phyloP scores from a whole-genome alignment of 495 filamentous ascomycete species.

The Neurospora sp. region DNA sequence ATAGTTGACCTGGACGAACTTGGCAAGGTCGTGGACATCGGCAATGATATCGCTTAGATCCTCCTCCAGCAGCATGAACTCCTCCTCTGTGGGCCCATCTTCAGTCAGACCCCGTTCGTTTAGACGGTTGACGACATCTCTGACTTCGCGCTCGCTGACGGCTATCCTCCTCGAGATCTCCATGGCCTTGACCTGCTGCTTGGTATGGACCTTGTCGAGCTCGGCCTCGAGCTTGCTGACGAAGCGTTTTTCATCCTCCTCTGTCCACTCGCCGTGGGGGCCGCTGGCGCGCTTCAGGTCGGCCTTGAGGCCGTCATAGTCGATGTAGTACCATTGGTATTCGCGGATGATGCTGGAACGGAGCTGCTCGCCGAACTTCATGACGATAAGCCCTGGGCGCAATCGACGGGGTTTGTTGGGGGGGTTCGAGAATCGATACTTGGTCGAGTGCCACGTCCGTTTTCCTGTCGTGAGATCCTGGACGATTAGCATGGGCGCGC shows the following conservation, averaged over 20 bases:
- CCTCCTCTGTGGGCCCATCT: slow-evolving; percentile 68
- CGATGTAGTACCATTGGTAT: slow-evolving; percentile 94
- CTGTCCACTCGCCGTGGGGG: slow-evolving; percentile 61
- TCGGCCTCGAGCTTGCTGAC: slow-evolving; percentile 78
- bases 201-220: slow-evolving; percentile 92
- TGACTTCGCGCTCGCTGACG: slow-evolving; percentile 76
- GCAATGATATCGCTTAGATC: slow-evolving; percentile 96
- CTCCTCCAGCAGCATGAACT: slow-evolving; percentile 89
- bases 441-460: slow-evolving; percentile 20
- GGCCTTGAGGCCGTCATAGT: slow-evolving; percentile 86
- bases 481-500: slow-evolving; percentile 35
- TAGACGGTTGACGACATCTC: slow-evolving; percentile 67
- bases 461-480: slow-evolving; percentile 34
- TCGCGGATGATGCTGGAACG: slow-evolving; percentile 87
- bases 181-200: slow-evolving; percentile 89
- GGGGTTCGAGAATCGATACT: slow-evolving; percentile 9
- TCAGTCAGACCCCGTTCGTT: slow-evolving; percentile 44
- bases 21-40: slow-evolving; percentile 95
- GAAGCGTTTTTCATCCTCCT: slow-evolving; percentile 85
- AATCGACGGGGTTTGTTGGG: slow-evolving; percentile 16
- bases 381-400: slow-evolving; percentile 34
- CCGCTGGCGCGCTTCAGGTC: slow-evolving; percentile 68
- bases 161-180: slow-evolving; percentile 88
- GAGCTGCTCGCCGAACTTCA: slow-evolving; percentile 94
- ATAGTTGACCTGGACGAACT: slow-evolving; percentile 97